Conservation (phyloP, 1,284 basidiomycete species). For the Porphyrellus sp. region DNA sequence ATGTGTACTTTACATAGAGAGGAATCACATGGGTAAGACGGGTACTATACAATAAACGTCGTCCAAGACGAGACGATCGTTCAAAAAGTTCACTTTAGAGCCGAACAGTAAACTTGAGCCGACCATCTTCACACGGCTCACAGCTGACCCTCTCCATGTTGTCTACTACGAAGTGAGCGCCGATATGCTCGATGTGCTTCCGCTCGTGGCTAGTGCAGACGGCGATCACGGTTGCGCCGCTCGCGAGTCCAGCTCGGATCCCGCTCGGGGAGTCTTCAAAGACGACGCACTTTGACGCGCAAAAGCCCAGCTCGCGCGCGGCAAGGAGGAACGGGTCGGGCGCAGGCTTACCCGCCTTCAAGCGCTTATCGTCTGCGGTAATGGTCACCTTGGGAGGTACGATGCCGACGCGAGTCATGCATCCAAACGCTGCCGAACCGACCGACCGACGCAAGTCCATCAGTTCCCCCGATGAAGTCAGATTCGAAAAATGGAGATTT, state of each 20-base stretch:
- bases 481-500: not conserved
- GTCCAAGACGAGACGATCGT: not conserved
- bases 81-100: slow-evolving; percentile 10
- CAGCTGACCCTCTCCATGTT: slow-evolving; percentile 56
- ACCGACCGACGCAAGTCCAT: not conserved
- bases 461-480: not conserved
- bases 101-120: slow-evolving; percentile 40
- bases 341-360: slow-evolving; percentile 64
- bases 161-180: slow-evolving; percentile 66
- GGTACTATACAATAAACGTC: not conserved
- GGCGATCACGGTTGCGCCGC: slow-evolving; percentile 73
- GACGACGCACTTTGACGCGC: slow-evolving; percentile 58
- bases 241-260: slow-evolving; percentile 69
- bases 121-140: slow-evolving; percentile 39
- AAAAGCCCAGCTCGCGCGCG: slow-evolving; percentile 66
- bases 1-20: slow-evolving; percentile 6
- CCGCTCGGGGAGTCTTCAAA: slow-evolving; percentile 77
- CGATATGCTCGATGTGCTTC: slow-evolving; percentile 54
- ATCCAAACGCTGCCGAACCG: slow-evolving; percentile 55
- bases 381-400: slow-evolving; percentile 70
- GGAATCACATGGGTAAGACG: not conserved
- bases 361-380: slow-evolving; percentile 73
- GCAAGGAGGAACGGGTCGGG: slow-evolving; percentile 77
- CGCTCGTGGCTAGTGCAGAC: slow-evolving; percentile 69
- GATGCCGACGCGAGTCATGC: slow-evolving; percentile 72